Evolutionary conservation across 2,329 filamentous ascomycete species (phyloP), one percentile per base, ranked within the genome.

Genomic region (Alternaria arbusti): DNA sequence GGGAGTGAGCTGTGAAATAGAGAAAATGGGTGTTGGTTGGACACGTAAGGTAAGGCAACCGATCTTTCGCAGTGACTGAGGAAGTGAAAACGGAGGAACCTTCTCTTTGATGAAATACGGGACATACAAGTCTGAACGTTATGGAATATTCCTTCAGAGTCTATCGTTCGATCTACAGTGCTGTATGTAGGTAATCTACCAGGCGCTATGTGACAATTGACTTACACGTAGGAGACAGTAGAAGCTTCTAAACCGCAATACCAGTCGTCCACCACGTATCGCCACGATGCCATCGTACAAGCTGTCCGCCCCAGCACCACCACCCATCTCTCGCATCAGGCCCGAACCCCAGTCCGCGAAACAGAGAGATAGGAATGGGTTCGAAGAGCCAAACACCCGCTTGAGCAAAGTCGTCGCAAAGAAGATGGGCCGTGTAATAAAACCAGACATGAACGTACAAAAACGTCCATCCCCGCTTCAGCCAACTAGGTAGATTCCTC

Each of bases 331-430:
- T 87, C 17, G 84, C 79, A 47, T 72, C 60, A 1, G 82, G 81
- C 0, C 90, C 91, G 32, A 90, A 82, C 0, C 91, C 90, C 15
- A 94, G 32, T 2, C 85, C 87, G 25, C 93, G 84, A n/a, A 94
- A 74, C 1, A 86, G 74, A 57, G 92, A 96, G 9, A 95, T 68
- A 0, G 94, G 93, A n/a, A 97, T 80, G 0, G 93, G 93, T 78
- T 97, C 93, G 65, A 89, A 88, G 13, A 96, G 79, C 91, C 92
- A 97, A 0, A 97, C 73, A 0, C 92, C 93, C 1, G 88, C 86
- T 11, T 86, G 84, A 0, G 90, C 86, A 75, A 97, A 89, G 73
- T 97, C 94, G 74, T 97, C 88, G 11, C 89, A 83, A n/a, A 97
- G 84, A 36, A 89, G 77, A 44, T 84, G 84, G 1, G 86, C 86